Percentiles rank a stretch among this genome's conserved stretches.
phyloP scores from a whole-genome alignment of 495 filamentous ascomycete genomes.

The Talaromyces borbonicus region DNA sequence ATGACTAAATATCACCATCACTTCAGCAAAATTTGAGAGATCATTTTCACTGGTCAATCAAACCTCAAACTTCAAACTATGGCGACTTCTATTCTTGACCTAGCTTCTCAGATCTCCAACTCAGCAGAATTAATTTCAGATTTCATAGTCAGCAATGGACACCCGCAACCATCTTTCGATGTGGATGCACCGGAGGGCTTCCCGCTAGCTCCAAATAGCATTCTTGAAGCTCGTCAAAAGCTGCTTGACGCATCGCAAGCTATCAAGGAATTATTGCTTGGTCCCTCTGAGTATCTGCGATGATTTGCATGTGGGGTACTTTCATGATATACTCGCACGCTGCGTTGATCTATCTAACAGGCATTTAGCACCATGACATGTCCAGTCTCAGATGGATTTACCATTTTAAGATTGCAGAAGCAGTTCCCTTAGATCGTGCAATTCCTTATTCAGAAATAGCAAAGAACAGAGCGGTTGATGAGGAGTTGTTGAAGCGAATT shows the following conservation, averaged over 20 bases:
- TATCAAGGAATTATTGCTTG: not conserved
- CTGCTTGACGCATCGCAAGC: not conserved
- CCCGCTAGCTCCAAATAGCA: not conserved
- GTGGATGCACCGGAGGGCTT: not conserved
- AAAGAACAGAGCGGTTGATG: conserved; percentile 27
- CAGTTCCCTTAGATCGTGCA: conserved; percentile 24
- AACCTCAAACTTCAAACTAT: not conserved
- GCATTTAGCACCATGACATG: too few relatives aligned
- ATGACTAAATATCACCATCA: not conserved
- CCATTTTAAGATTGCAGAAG: conserved; percentile 14
- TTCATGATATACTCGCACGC: too few relatives aligned
- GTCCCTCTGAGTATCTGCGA: not conserved
- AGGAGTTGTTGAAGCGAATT: conserved; percentile 35
- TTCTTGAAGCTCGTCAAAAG: not conserved
- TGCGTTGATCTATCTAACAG: too few relatives aligned
- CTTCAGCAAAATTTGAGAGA: not conserved
- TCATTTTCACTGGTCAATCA: not conserved
- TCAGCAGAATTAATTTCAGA: not conserved
- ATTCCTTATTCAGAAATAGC: conserved; percentile 33
- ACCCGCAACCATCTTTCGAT: conserved; percentile 1
- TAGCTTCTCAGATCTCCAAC: not conserved
- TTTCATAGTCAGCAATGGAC: not conserved
- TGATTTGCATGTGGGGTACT: conserved; percentile 1
- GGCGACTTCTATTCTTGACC: not conserved
- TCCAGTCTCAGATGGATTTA: conserved; percentile 2